phyloP scores from a whole-genome alignment of 768 basidiomycete genomes.

The Hericium coralloides region DNA sequence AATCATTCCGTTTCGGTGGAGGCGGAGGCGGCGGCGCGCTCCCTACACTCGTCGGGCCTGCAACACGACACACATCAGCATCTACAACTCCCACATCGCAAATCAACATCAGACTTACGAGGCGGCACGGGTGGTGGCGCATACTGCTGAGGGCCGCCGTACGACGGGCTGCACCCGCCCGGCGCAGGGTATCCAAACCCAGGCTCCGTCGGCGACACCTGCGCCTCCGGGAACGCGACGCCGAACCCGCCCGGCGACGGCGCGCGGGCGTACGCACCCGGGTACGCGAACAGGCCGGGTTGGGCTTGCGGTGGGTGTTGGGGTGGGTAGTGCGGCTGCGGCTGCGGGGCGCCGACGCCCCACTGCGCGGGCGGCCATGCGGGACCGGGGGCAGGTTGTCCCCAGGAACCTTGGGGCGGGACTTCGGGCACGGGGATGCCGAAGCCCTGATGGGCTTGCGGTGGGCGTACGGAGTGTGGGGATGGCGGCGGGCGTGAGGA shows the following conservation, averaged over 20 bases:
- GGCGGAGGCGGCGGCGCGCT: not conserved
- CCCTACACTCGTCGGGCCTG: not conserved
- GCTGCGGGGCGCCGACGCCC: not conserved
- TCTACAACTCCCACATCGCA: not conserved
- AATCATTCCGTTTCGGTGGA: not conserved
- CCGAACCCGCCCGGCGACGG: not conserved
- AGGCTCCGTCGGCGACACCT: not conserved
- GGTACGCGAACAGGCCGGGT: not conserved
- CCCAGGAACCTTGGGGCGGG: not conserved
- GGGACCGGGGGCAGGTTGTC: not conserved
- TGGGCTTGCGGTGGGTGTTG: not conserved
- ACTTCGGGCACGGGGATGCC: not conserved
- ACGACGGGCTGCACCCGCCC: not conserved
- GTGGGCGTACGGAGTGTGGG: constrained; percentile 5
- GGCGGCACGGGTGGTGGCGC: not conserved
- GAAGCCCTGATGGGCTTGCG: not conserved
- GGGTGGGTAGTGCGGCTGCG: not conserved
- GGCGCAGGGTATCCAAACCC: not conserved
- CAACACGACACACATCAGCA: not conserved
- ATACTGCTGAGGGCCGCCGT: not conserved
- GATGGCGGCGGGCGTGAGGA: constrained; percentile 6
- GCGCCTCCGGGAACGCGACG: not conserved
- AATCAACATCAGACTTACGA: not conserved
- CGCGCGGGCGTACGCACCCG: not conserved
- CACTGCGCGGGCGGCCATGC: not conserved